Conservation (phyloP, 768 basidiomycete species). For the Tulasnella calospora region DNA sequence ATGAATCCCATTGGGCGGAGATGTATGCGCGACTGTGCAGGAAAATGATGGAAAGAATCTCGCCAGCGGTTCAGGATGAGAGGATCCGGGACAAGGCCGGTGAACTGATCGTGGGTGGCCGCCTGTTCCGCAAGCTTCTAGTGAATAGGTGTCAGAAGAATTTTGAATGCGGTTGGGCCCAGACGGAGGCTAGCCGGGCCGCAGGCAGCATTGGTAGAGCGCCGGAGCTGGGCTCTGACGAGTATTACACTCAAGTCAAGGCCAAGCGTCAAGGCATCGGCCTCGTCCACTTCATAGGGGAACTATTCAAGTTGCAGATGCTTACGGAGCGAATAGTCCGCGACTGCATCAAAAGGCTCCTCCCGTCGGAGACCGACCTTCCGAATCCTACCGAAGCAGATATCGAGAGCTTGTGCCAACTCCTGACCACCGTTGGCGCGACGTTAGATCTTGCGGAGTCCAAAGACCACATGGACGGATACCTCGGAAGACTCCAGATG, state of each 20-base stretch:
- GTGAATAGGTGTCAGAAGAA: constrained; percentile 47
- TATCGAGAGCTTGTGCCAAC: constrained; percentile 44
- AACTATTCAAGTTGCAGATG: constrained; percentile 46
- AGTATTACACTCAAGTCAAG: constrained; percentile 46
- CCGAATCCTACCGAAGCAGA: constrained; percentile 45
- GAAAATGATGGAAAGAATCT: constrained; percentile 40
- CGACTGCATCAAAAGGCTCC: constrained; percentile 43
- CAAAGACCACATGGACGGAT: constrained; percentile 38
- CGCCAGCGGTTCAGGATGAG: constrained; percentile 40
- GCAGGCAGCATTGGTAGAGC: constrained; percentile 37
- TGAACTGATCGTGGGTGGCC: constrained; percentile 40
- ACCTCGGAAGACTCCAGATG: constrained; percentile 39
- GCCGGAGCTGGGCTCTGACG: constrained; percentile 33
- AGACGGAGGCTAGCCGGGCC: constrained; percentile 36
- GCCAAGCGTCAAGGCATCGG: constrained; percentile 47
- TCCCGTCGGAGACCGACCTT: constrained; percentile 37
- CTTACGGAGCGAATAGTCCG: constrained; percentile 45
- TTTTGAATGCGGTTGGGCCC: constrained; percentile 69
- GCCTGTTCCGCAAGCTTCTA: constrained; percentile 46
- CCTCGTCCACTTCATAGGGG: constrained; percentile 46
- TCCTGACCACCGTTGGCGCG: constrained; percentile 43
- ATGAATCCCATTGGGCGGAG: constrained; percentile 46
- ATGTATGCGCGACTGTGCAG: constrained; percentile 48
- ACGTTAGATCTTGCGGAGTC: constrained; percentile 38
- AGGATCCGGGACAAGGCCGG: constrained; percentile 37